These are phyloP conservation scores for Podaxis carcinomalis DNA, from an alignment of 768 basidiomycete genomes.

Conservation along the genomic window DNA sequence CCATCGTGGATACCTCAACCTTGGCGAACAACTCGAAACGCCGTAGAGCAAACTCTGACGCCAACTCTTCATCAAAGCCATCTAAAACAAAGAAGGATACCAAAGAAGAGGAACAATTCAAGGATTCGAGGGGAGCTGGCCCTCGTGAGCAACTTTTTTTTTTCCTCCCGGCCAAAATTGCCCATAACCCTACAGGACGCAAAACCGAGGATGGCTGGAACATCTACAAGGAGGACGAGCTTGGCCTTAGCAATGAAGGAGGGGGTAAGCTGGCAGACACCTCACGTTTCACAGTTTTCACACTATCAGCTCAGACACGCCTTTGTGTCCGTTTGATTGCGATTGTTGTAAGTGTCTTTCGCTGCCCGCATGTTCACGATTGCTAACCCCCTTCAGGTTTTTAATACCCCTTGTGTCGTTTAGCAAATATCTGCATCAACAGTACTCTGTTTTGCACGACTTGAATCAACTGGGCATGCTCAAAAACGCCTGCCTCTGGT, in stretches of 20 bases:
- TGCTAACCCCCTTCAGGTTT: neutral
- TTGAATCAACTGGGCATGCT: neutral
- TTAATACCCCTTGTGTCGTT: neutral
- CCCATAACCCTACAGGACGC: slow-evolving; percentile 45
- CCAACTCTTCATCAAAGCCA: slow-evolving; percentile 7
- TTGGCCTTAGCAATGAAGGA: slow-evolving; percentile 61
- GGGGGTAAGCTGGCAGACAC: slow-evolving; percentile 53
- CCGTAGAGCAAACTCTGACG: slow-evolving; percentile 25
- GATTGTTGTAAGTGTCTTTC: slow-evolving; percentile 65
- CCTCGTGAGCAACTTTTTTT: slow-evolving; percentile 48
- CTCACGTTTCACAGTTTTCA: slow-evolving; percentile 17
- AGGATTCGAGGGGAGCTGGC: slow-evolving; percentile 71
- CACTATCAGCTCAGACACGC: slow-evolving; percentile 53
- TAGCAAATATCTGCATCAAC: neutral
- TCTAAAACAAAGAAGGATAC: slow-evolving; percentile 20
- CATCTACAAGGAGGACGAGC: slow-evolving; percentile 81
- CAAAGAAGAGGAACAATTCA: slow-evolving; percentile 48
- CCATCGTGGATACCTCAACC: slow-evolving; percentile 62
- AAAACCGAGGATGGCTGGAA: slow-evolving; percentile 77
- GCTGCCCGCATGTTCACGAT: slow-evolving; percentile 20
- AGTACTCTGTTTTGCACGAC: neutral
- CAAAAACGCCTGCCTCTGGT: neutral
- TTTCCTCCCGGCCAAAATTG: slow-evolving; percentile 2
- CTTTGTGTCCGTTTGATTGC: slow-evolving; percentile 86
- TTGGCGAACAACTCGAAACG: slow-evolving; percentile 30